Base-by-base conservation (phyloP, 371 early-diverging fungal genomes). In the Apophysomyces sp. region DNA sequence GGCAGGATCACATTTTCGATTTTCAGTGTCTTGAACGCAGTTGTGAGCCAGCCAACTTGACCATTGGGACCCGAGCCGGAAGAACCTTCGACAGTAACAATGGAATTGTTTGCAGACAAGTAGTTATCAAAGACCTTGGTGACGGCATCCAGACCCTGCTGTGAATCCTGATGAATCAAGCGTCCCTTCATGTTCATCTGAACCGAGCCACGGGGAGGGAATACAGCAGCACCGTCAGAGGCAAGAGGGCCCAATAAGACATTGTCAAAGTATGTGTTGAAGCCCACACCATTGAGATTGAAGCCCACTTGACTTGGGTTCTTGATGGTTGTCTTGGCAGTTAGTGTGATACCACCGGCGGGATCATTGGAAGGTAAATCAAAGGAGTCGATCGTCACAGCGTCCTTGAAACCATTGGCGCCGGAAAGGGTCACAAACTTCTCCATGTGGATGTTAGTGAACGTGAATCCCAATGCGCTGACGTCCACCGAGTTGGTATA, bases 231-330 rank as follows among this genome's bases (percentile, higher is more conserved):
- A 49, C 78, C 78, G 52, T 70, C 59, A 4, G 76, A 66, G 18
- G 68, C 68, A 44, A 80, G 62, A 18, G 78, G 76, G 36, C 77
- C 82, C 32, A 80, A 28, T 18, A 57, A 18, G 11, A 76, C 51
- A 55, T 71, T 57, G 4, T 58, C 51, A 36, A 67, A 80, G 57
- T 61, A 70, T 8, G 70, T 59, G 24, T 68, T 62, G 53, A 80
- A 77, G 26, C 71, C 78, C 15, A 69, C 78, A 60, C 73, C 72
- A 11, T 57, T 40, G 12, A 80, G 64, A 11, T 67, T 49, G 67
- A 86, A 81, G 56, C 87, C 87, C 37, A 86, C 72, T 66, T 82
- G 84, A 57, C 77, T 77, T 7, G 87, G 87, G 56, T 76, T 76
- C 52, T 66, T 68, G 57, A 86, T 78, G 6, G 74, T 67, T 11